Base-by-base conservation (phyloP, 768 basidiomycete genomes). In the Pleurotus djamor region DNA sequence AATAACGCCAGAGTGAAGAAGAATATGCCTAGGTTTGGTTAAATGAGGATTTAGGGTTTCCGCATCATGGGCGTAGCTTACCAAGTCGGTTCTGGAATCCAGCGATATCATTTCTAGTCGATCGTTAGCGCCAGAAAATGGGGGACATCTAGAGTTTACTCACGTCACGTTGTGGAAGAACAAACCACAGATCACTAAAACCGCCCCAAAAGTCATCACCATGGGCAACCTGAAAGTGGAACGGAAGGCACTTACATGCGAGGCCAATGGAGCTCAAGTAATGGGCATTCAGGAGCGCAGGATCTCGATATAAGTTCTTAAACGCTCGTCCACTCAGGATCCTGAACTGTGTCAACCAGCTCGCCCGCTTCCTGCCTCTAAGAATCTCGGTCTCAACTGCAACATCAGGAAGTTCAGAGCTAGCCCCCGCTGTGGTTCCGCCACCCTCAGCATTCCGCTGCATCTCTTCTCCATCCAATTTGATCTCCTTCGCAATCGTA, bases 1-100 rank as follows among this genome's bases (percentile, higher is more conserved):
- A 99, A 98, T 7, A 99, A 77, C 1, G 95, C 88, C n/a, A 99
- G 79, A 3, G 94, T 89, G 75, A 99, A 99, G 80, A 99, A 96
- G 85, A 98, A 98, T 56, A 98, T 83, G 7, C 96, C 92, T 84
- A 72, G 21, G 38, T 9, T n/a, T n/a, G n/a, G n/a, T n/a, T n/a
- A n/a, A n/a, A n/a, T n/a, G n/a, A n/a, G n/a, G n/a, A n/a, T n/a
- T n/a, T n/a, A n/a, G n/a, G n/a, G n/a, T n/a, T n/a, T n/a, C n/a
- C n/a, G n/a, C n/a, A n/a, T n/a, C n/a, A n/a, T n/a, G n/a, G n/a
- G n/a, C 8, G 1, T 56, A 13, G 65, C 76, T n/a, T 62, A 86
- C 91, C 93, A 60, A 96, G 79, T 63, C 94, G 82, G 68, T 96
- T 96, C 79, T 98, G 96, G 86, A 98, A 97, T 4, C 96, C 96